Conservation (phyloP, 2,329 filamentous ascomycete species). For the Truncatella angustata region DNA sequence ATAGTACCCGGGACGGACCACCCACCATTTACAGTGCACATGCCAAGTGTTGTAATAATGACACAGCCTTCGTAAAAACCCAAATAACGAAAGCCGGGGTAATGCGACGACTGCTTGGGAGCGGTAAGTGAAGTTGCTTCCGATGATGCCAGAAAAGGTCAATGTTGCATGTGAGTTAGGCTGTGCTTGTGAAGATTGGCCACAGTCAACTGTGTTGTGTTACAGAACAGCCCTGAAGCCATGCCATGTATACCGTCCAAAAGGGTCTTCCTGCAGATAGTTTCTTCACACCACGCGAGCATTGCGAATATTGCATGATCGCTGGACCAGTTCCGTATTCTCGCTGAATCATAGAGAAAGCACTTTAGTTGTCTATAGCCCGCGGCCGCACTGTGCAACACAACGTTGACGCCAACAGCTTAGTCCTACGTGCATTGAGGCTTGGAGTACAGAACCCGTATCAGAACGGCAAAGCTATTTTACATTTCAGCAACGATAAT, state of each 20-base stretch:
- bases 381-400: background rate
- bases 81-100: background rate
- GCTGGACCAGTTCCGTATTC: background rate
- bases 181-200: constrained; percentile 7
- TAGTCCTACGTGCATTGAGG: too few relatives aligned
- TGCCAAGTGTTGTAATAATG: background rate
- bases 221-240: background rate
- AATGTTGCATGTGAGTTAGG: constrained; percentile 6
- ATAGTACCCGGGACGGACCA: background rate
- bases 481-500: background rate
- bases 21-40: too few relatives aligned
- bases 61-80: background rate
- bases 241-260: background rate
- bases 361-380: too few relatives aligned
- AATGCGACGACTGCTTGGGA: too few relatives aligned
- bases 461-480: too few relatives aligned
- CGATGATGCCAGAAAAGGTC: constrained; percentile 5
- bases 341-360: background rate
- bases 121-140: background rate
- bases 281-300: background rate
- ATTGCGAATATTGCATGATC: background rate
- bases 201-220: background rate
- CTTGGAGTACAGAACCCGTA: too few relatives aligned
- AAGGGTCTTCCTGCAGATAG: constrained; percentile 6
- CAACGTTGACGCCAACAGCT: too few relatives aligned